Percentiles rank a stretch among this genome's conserved stretches.
phyloP scores from a whole-genome alignment of 176 grass and related monocot genomes.

The Themeda triandra region DNA sequence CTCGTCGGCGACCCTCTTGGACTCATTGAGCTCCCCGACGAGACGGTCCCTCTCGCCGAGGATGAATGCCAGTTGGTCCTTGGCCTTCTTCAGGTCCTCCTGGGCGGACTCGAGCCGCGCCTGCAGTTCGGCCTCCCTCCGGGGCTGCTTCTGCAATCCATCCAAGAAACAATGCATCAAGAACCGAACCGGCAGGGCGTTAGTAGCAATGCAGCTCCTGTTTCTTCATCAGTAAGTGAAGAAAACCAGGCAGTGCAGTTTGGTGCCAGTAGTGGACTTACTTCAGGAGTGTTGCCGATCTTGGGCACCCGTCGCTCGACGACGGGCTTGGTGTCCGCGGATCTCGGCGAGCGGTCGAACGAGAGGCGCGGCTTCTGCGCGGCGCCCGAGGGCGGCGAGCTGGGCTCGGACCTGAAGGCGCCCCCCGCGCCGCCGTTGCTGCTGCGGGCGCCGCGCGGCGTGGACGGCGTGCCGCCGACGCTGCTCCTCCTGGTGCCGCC shows the following conservation, averaged over 20 bases:
- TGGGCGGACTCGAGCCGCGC: constrained; percentile 50
- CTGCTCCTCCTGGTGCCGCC: background rate
- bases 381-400: constrained; percentile 52
- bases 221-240: background rate
- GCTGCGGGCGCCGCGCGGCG: constrained; percentile 56
- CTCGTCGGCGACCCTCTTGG: constrained; percentile 59
- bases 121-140: constrained; percentile 60
- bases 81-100: constrained; percentile 80
- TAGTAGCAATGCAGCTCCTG: background rate
- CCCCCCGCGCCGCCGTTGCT: constrained; percentile 35
- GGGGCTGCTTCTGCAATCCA: constrained; percentile 57
- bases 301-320: constrained; percentile 76
- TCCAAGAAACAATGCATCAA: constrained; percentile 1
- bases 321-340: constrained; percentile 60
- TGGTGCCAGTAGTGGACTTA: constrained; percentile 23
- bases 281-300: constrained; percentile 71
- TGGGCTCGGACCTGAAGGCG: constrained; percentile 55
- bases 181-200: background rate
- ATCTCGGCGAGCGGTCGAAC: constrained; percentile 84
- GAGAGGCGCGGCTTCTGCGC: constrained; percentile 71
- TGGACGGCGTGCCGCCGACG: constrained; percentile 1
- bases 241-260: background rate
- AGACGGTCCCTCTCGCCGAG: constrained; percentile 68
- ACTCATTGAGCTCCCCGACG: constrained; percentile 56
- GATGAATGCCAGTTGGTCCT: constrained; percentile 58